Conservation (phyloP, 1,139 yeast species). For the Blastobotrys aristatus region DNA sequence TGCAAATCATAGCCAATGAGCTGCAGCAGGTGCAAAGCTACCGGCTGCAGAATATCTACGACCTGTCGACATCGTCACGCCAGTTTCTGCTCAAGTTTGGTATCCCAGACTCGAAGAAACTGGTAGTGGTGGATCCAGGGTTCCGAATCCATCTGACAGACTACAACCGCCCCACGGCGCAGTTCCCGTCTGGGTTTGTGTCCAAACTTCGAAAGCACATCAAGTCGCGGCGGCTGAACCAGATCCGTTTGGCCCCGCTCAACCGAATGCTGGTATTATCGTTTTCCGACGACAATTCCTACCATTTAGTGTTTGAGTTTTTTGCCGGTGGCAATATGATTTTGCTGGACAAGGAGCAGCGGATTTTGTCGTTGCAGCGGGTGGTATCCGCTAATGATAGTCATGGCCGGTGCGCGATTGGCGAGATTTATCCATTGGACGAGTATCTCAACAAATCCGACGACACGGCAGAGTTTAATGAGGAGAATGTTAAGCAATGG, state of each 20-base stretch:
- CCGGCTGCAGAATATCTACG: slow-evolving; percentile 81
- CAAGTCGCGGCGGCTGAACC: slow-evolving; percentile 71
- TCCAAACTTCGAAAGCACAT: slow-evolving; percentile 81
- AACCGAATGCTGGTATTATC: slow-evolving; percentile 78
- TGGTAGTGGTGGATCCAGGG: slow-evolving; percentile 80
- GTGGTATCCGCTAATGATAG: slow-evolving; percentile 54
- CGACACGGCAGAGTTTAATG: slow-evolving; percentile 9
- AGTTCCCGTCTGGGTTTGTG: slow-evolving; percentile 79
- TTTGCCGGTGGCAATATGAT: slow-evolving; percentile 93
- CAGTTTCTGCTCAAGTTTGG: slow-evolving; percentile 79
- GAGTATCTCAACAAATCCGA: slow-evolving; percentile 16
- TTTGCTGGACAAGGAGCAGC: slow-evolving; percentile 61
- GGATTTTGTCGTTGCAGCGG: slow-evolving; percentile 71
- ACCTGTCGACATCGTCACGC: slow-evolving; percentile 63
- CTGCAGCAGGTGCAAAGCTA: slow-evolving; percentile 54
- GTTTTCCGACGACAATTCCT: slow-evolving; percentile 70
- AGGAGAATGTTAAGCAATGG: slow-evolving; percentile 18
- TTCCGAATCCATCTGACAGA: slow-evolving; percentile 74
- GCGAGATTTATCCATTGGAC: slow-evolving; percentile 56
- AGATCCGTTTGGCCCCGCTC: slow-evolving; percentile 64
- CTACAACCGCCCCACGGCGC: slow-evolving; percentile 74
- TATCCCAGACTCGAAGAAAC: slow-evolving; percentile 74
- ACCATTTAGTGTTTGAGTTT: slow-evolving; percentile 77
- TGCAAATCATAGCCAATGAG: slow-evolving; percentile 67
- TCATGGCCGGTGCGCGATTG: slow-evolving; percentile 48